A percentile compares a stretch with the other conserved stretches of the same genome.
Evolutionary conservation across 1,284 basidiomycete genomes (phyloP).

Genomic region (Fomitopsis pinicola): DNA sequence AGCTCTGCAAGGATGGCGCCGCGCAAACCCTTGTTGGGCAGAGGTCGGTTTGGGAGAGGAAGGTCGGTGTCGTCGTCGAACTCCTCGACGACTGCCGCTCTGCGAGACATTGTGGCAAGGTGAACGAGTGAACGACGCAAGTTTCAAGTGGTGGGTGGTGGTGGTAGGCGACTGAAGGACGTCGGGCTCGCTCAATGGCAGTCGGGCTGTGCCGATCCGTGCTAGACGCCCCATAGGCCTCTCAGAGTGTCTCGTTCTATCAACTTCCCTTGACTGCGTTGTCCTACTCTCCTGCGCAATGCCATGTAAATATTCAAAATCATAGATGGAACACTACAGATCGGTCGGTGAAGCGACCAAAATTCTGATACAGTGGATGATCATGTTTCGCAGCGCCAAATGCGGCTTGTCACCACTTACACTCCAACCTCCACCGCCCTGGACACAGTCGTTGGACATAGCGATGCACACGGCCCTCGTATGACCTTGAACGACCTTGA

Average conservation of each 20-base stretch:
- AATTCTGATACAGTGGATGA: background rate
- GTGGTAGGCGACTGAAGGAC: background rate
- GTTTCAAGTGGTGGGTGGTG: background rate
- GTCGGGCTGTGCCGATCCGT: background rate
- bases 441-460: background rate
- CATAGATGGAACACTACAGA: too few species aligned
- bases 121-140: background rate
- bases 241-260: background rate
- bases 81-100: slow-evolving; percentile 60
- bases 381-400: background rate
- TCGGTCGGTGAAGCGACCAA: too few species aligned
- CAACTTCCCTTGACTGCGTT: background rate
- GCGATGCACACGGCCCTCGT: background rate
- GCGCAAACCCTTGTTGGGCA: slow-evolving; percentile 61
- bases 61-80: slow-evolving; percentile 92
- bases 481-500: background rate
- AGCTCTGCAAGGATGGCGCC: slow-evolving; percentile 81
- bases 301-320: too few species aligned
- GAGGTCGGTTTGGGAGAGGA: slow-evolving; percentile 57
- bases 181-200: background rate
- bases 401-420: background rate
- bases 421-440: background rate
- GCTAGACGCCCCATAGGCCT: background rate
- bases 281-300: too few species aligned
- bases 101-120: slow-evolving; percentile 51